phyloP scores from a whole-genome alignment of 805 yeast genomes.

The Spathaspora girioi region DNA sequence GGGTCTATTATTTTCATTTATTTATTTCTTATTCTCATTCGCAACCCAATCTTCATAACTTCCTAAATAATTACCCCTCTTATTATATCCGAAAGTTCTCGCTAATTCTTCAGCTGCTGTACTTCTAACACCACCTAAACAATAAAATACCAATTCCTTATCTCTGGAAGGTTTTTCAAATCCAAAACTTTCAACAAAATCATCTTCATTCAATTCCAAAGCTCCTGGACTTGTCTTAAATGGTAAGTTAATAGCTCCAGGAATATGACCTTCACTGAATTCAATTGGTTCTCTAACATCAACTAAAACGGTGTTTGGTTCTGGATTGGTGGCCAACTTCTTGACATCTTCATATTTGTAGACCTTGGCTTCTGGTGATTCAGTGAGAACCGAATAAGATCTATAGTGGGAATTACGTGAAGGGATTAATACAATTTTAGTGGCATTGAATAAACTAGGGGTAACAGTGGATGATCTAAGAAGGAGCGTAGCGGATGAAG shows the following conservation, averaged over 20 bases:
- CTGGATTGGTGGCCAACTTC: conserved; percentile 40
- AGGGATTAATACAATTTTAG: background rate
- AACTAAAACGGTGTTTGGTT: conserved; percentile 54
- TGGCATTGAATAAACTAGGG: background rate
- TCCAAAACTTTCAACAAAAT: conserved; percentile 77
- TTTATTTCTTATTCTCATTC: conserved; percentile 23
- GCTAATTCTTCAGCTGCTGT: conserved; percentile 91
- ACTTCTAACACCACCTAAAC: conserved; percentile 90
- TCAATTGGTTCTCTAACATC: conserved; percentile 95
- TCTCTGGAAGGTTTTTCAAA: conserved; percentile 71
- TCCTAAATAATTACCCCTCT: conserved; percentile 83
- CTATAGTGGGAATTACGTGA: conserved; percentile 9
- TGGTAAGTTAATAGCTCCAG: conserved; percentile 83
- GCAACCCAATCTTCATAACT: conserved; percentile 82
- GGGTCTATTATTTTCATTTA: background rate
- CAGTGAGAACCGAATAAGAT: conserved; percentile 35
- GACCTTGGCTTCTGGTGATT: conserved; percentile 40
- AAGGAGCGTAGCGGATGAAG: background rate
- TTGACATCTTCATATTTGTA: conserved; percentile 53
- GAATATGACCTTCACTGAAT: conserved; percentile 69
- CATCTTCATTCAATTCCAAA: conserved; percentile 70
- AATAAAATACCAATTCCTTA: conserved; percentile 80
- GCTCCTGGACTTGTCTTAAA: conserved; percentile 92
- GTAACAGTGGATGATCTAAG: background rate
- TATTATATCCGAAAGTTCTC: conserved; percentile 78